phyloP scores from a whole-genome alignment of 202 grass and related monocot species.

The Carex arenaria region DNA sequence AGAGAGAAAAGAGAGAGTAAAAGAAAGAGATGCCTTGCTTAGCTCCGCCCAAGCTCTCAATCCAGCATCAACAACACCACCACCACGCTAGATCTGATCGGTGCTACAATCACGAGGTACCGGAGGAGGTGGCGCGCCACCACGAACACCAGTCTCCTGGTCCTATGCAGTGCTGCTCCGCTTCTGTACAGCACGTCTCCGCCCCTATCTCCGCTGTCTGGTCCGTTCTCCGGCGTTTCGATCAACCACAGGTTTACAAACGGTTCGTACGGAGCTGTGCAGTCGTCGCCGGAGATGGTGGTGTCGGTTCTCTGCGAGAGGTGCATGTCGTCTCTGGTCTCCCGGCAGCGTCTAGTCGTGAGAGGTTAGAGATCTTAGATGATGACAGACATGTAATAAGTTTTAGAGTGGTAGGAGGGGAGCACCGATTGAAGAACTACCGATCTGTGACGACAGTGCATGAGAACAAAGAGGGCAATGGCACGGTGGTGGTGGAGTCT shows the following conservation, averaged over 20 bases:
- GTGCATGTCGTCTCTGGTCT: conserved; percentile 43
- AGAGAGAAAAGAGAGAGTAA: neutral
- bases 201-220: conserved; percentile 33
- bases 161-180: conserved; percentile 33
- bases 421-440: conserved; percentile 45
- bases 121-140: conserved; percentile 37
- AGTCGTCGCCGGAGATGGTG: conserved; percentile 35
- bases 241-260: conserved; percentile 49
- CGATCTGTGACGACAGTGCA: conserved; percentile 39
- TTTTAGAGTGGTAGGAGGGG: conserved; percentile 42
- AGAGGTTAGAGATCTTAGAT: conserved; percentile 46
- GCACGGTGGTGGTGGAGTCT: conserved; percentile 43
- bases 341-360: conserved; percentile 30
- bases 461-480: conserved; percentile 5
- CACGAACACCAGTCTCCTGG: conserved; percentile 24
- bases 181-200: conserved; percentile 27
- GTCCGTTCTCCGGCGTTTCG: conserved; percentile 46
- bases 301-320: conserved; percentile 44
- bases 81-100: conserved; percentile 22
- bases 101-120: conserved; percentile 32
- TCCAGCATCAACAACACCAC: conserved; percentile 14
- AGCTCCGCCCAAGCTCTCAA: conserved; percentile 14
- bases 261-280: conserved; percentile 43
- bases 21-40: conserved; percentile 22
- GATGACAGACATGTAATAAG: conserved; percentile 43